Conservation (phyloP, 345 rosid species). For the Trapa bicornis region DNA sequence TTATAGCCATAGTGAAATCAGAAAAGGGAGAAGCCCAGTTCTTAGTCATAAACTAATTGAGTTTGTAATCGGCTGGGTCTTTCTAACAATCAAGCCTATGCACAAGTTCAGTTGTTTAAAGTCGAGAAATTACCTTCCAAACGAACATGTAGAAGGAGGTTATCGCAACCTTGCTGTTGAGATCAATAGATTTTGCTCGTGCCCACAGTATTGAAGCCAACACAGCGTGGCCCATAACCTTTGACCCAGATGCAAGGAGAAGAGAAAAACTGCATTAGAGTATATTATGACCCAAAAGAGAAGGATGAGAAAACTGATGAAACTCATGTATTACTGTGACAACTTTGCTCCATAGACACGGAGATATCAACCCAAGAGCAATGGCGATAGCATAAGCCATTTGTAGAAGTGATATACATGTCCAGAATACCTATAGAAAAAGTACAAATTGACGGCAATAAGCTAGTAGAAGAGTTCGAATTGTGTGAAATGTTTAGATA, state of each 20-base stretch:
- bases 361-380: conserved; percentile 62
- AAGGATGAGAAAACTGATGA: background rate
- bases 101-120: background rate
- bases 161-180: conserved; percentile 63
- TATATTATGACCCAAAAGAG: background rate
- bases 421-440: conserved; percentile 78
- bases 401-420: conserved; percentile 70
- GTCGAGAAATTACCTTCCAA: conserved; percentile 60
- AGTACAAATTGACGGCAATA: background rate
- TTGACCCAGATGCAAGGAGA: conserved; percentile 4
- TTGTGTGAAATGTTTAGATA: background rate
- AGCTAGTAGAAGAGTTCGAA: background rate
- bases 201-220: conserved; percentile 51
- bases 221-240: conserved; percentile 69
- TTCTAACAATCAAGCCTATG: background rate
- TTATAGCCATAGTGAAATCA: background rate
- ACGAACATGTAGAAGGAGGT: conserved; percentile 91
- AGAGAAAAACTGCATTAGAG: background rate
- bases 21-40: background rate
- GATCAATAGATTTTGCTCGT: conserved; percentile 65
- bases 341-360: conserved; percentile 67
- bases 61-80: background rate
- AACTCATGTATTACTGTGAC: conserved; percentile 43
- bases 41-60: background rate
- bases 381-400: conserved; percentile 68